These are phyloP conservation scores for Lolium multiflorum DNA, from an alignment of 176 grass and related monocot species.

Conservation along the genomic window DNA sequence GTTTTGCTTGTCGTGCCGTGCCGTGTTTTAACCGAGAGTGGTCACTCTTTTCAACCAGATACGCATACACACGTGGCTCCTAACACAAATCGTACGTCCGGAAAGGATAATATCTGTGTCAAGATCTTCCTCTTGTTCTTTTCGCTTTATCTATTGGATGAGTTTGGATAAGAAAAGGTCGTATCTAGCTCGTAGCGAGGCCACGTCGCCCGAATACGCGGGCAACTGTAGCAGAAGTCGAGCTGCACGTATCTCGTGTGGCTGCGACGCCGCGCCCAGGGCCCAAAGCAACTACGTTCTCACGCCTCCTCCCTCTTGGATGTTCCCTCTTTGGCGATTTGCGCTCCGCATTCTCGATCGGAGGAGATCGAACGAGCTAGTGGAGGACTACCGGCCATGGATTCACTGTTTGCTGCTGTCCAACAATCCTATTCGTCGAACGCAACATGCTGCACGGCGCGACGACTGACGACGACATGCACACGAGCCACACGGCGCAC, in stretches of 20 bases:
- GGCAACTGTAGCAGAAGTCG: neutral
- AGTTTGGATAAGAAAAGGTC: conserved; percentile 11
- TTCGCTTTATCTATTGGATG: neutral
- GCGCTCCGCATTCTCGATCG: neutral
- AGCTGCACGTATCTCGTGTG: neutral
- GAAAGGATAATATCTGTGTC: neutral
- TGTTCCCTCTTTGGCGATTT: neutral
- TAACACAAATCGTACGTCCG: neutral
- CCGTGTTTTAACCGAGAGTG: neutral
- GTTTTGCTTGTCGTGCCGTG: neutral
- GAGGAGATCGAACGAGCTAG: no score
- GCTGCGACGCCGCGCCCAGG: neutral
- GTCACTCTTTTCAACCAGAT: neutral
- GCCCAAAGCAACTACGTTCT: neutral
- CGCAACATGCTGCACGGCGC: no score
- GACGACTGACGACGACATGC: no score
- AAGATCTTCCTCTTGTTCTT: neutral
- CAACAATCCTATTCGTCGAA: no score
- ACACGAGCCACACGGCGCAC: no score
- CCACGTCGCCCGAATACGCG: conserved; percentile 2
- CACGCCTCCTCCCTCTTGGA: neutral
- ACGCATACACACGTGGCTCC: neutral
- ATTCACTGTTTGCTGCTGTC: no score
- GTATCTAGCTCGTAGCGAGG: neutral
- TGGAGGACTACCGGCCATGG: no score